Evolutionary conservation across 1,284 basidiomycete genomes (phyloP).

Genomic region (Trichosporon sp.): DNA sequence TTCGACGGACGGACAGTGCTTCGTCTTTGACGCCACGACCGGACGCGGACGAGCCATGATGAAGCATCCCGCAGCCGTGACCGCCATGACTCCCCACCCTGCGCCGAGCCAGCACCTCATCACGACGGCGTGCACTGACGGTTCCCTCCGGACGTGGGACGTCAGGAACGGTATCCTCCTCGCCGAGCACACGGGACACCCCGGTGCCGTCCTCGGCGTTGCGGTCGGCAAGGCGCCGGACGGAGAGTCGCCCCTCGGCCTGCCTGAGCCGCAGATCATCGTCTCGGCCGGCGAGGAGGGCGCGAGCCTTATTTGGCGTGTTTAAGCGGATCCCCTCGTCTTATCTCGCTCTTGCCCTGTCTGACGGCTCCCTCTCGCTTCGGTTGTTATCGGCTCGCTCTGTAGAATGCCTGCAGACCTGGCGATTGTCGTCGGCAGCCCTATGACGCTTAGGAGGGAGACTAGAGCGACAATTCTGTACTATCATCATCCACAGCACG

Average conservation of each 20-base stretch:
- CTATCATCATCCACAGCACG: background rate
- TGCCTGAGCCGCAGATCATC: slow-evolving; percentile 59
- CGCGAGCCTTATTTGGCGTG: slow-evolving; percentile 68
- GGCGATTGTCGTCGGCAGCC: background rate
- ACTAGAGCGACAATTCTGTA: background rate
- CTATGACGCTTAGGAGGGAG: background rate
- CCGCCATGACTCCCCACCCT: slow-evolving; percentile 73
- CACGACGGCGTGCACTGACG: slow-evolving; percentile 82
- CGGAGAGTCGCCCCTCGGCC: slow-evolving; percentile 49
- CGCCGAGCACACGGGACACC: slow-evolving; percentile 81
- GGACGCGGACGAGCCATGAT: slow-evolving; percentile 75
- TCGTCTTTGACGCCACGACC: slow-evolving; percentile 88
- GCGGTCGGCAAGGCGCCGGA: slow-evolving; percentile 62
- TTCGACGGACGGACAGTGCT: slow-evolving; percentile 88
- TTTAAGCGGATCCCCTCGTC: background rate
- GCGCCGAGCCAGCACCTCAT: slow-evolving; percentile 69
- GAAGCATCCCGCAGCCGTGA: slow-evolving; percentile 71
- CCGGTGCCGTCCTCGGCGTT: slow-evolving; percentile 74
- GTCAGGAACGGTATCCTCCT: slow-evolving; percentile 77
- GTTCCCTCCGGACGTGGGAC: slow-evolving; percentile 88
- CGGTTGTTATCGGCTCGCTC: background rate
- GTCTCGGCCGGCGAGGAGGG: slow-evolving; percentile 86
- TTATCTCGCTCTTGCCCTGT: background rate
- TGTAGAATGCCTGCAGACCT: background rate
- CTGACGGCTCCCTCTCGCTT: background rate